A percentile compares a stretch with the other conserved stretches of the same genome.
These are phyloP conservation scores for Chaetomium globosum DNA, from an alignment of 2,329 filamentous ascomycete species.

Conservation along the genomic window DNA sequence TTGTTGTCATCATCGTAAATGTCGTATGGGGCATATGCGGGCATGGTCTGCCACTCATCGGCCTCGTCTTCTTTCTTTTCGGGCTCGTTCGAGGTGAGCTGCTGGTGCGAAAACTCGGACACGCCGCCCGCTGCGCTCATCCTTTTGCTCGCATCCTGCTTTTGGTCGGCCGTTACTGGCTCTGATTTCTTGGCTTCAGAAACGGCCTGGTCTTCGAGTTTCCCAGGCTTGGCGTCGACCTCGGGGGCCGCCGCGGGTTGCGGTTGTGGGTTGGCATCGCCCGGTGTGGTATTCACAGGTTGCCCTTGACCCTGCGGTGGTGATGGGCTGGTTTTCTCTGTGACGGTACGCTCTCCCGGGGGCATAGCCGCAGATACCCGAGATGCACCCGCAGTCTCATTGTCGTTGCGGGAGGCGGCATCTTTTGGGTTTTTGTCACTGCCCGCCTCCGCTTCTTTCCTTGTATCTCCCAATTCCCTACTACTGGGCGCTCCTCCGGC, in stretches of 20 bases:
- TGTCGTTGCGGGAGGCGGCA: constrained; percentile 31
- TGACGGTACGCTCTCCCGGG: background rate
- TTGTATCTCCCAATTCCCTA: constrained; percentile 5
- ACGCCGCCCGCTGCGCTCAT: constrained; percentile 45
- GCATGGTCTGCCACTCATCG: constrained; percentile 91
- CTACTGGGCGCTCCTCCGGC: background rate
- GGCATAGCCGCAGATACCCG: constrained; percentile 5
- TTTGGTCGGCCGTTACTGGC: constrained; percentile 38
- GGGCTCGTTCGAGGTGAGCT: constrained; percentile 62
- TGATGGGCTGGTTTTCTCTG: background rate
- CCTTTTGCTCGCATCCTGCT: constrained; percentile 45
- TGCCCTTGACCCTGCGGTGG: background rate
- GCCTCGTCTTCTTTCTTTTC: constrained; percentile 61
- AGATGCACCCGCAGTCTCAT: background rate
- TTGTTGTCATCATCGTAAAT: constrained; percentile 94
- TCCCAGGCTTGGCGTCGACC: constrained; percentile 30
- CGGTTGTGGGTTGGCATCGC: constrained; percentile 2
- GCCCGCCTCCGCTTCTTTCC: constrained; percentile 34
- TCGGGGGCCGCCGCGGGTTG: background rate
- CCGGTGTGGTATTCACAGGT: background rate
- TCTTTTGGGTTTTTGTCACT: constrained; percentile 40
- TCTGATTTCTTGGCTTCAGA: constrained; percentile 33
- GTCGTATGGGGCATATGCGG: constrained; percentile 86
- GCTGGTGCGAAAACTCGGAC: constrained; percentile 93
- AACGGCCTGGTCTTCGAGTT: constrained; percentile 33